phyloP scores from a whole-genome alignment of 345 rosid species.

The Dimocarpus longan region DNA sequence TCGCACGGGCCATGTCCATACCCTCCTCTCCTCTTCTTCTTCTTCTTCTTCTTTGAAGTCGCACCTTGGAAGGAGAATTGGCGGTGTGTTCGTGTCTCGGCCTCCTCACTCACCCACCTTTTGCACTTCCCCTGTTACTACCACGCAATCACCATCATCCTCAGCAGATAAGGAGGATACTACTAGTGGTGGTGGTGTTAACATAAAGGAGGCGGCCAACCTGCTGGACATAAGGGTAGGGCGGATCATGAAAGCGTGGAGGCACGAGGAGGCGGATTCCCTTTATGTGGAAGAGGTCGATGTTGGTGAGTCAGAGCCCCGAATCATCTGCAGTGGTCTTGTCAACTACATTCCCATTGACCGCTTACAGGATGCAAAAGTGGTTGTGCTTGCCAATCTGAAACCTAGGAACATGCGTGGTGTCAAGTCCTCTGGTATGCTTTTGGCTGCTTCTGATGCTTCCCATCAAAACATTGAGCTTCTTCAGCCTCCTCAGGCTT shows the following conservation, averaged over 20 bases:
- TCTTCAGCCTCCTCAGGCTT: slow-evolving; percentile 70
- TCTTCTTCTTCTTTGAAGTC: neutral
- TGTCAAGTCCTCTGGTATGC: slow-evolving; percentile 89
- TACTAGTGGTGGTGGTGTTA: slow-evolving; percentile 17
- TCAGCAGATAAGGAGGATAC: neutral
- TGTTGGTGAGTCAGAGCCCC: slow-evolving; percentile 74
- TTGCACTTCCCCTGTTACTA: neutral
- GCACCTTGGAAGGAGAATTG: neutral
- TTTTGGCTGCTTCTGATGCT: slow-evolving; percentile 82
- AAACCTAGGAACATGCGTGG: slow-evolving; percentile 97
- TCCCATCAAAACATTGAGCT: slow-evolving; percentile 83
- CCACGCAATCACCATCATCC: neutral
- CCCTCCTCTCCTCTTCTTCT: neutral
- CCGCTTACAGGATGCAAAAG: slow-evolving; percentile 70
- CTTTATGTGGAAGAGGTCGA: slow-evolving; percentile 93
- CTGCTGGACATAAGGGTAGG: slow-evolving; percentile 89
- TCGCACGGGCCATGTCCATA: neutral
- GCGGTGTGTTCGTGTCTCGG: neutral
- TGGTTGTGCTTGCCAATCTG: slow-evolving; percentile 82
- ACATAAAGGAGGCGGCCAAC: slow-evolving; percentile 57
- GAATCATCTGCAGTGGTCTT: slow-evolving; percentile 92
- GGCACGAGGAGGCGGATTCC: slow-evolving; percentile 92
- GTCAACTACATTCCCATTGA: slow-evolving; percentile 73
- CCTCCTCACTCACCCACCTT: slow-evolving; percentile 2
- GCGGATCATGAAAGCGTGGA: slow-evolving; percentile 79